Evolutionary conservation across 2,329 filamentous ascomycete genomes (phyloP).

Genomic region (Sphaerulina populicola): DNA sequence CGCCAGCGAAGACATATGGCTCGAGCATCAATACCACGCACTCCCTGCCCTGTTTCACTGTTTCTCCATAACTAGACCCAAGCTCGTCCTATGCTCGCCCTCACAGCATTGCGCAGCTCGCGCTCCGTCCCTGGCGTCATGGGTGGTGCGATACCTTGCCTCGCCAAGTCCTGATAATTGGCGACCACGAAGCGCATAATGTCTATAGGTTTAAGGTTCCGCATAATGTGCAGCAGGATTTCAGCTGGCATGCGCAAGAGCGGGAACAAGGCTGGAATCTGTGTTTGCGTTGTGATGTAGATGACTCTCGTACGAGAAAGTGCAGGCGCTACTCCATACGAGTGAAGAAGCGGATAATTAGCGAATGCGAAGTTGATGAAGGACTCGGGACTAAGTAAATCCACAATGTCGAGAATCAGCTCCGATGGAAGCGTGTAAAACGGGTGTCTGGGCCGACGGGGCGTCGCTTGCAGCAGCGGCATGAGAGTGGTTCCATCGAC

Average conservation of each 20-base stretch:
- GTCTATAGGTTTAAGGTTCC: conserved; percentile 33
- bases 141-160: conserved; percentile 31
- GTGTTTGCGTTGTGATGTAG: conserved; percentile 28
- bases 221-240: conserved; percentile 36
- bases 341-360: conserved; percentile 38
- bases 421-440: conserved; percentile 41
- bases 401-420: conserved; percentile 41
- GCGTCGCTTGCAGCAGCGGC: conserved; percentile 3
- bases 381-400: conserved; percentile 34
- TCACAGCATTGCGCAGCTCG: conserved; percentile 9
- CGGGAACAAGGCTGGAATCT: conserved; percentile 26
- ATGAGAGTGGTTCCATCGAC: not conserved
- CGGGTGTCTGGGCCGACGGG: conserved; percentile 21
- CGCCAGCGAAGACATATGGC: no score
- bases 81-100: conserved; percentile 2
- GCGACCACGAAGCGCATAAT: conserved; percentile 35
- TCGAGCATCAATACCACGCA: no score
- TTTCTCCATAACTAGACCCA: no score
- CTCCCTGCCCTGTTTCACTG: no score
- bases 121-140: conserved; percentile 23
- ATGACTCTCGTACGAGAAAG: conserved; percentile 27
- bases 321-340: conserved; percentile 32
- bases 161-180: conserved; percentile 31
- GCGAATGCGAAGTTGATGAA: conserved; percentile 43
- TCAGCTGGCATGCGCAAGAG: conserved; percentile 35